phyloP scores from a whole-genome alignment of 495 filamentous ascomycete species.

The Hyaloscypha variabilis region DNA sequence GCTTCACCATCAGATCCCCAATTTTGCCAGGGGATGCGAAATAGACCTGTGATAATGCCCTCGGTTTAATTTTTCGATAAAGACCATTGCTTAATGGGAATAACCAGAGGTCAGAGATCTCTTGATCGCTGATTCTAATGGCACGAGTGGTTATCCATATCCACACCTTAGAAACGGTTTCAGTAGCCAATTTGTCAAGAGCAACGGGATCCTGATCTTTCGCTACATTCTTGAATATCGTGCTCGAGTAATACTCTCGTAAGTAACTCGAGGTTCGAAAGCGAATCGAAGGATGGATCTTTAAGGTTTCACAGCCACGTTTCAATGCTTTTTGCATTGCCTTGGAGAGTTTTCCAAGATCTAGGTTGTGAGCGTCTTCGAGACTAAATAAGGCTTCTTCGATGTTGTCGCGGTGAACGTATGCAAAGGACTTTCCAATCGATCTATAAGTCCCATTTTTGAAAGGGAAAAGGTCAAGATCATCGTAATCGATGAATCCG shows the following conservation, averaged over 20 bases:
- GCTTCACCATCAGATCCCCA: constrained; percentile 16
- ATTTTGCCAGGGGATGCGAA: constrained; percentile 17
- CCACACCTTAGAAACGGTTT: constrained; percentile 25
- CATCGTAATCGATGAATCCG: constrained; percentile 11
- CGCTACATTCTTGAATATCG: constrained; percentile 21
- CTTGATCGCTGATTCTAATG: constrained; percentile 3
- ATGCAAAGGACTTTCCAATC: constrained; percentile 9
- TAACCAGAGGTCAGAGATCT: constrained; percentile 34
- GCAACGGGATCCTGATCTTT: constrained; percentile 20
- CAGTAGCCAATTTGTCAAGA: constrained; percentile 6
- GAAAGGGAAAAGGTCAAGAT: constrained; percentile 27
- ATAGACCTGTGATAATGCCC: constrained; percentile 3
- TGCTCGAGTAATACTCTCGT: constrained; percentile 25
- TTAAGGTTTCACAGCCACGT: constrained; percentile 9
- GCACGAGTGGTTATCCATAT: constrained; percentile 26
- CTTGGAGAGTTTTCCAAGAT: constrained; percentile 16
- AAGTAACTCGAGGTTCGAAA: constrained; percentile 23
- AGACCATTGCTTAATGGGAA: constrained; percentile 32
- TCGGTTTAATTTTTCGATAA: constrained; percentile 32
- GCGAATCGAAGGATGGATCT: constrained; percentile 21
- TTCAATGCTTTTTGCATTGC: neutral
- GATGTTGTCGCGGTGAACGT: constrained; percentile 12
- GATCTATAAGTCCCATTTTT: constrained; percentile 26
- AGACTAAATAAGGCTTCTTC: constrained; percentile 23
- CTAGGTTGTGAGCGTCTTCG: constrained; percentile 16